Evolutionary conservation across 331 rosid genomes (phyloP).

Genomic region (Malus hybrid): DNA sequence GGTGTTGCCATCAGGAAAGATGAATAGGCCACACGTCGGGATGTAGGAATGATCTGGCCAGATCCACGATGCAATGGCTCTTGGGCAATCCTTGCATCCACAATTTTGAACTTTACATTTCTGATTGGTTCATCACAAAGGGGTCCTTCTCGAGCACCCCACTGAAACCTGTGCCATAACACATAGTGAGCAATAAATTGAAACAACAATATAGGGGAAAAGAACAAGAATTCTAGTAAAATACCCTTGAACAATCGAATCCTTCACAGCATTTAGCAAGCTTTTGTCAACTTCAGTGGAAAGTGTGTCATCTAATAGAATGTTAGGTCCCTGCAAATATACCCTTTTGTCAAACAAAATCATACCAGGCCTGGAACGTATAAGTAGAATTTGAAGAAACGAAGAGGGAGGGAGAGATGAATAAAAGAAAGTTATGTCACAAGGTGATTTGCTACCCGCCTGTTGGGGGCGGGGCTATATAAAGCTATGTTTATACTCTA

Average conservation of each 20-base stretch:
- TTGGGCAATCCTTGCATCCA: conserved; percentile 94
- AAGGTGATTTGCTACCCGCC: not conserved
- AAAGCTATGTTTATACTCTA: not conserved
- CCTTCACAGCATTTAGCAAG: conserved; percentile 87
- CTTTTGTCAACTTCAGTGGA: conserved; percentile 92
- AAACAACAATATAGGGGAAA: not conserved
- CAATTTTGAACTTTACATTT: conserved; percentile 96
- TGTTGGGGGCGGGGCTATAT: not conserved
- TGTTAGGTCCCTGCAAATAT: conserved; percentile 83
- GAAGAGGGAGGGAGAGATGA: not conserved
- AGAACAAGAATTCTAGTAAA: not conserved
- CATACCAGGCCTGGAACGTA: not conserved
- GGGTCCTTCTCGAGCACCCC: conserved; percentile 99
- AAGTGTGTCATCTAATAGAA: conserved; percentile 86
- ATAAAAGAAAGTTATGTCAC: not conserved
- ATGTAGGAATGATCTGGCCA: conserved; percentile 88
- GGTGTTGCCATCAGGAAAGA: conserved; percentile 98
- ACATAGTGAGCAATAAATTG: conserved; percentile 1
- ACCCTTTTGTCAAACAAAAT: conserved; percentile 28
- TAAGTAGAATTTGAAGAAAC: not conserved
- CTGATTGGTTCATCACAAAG: conserved; percentile 96
- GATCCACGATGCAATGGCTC: conserved; percentile 90
- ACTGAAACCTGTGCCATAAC: conserved; percentile 66
- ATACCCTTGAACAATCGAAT: conserved; percentile 99
- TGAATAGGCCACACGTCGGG: conserved; percentile 91